Evolutionary conservation across 2,329 filamentous ascomycete genomes (phyloP).

Genomic region (Neofusicoccum parvum): DNA sequence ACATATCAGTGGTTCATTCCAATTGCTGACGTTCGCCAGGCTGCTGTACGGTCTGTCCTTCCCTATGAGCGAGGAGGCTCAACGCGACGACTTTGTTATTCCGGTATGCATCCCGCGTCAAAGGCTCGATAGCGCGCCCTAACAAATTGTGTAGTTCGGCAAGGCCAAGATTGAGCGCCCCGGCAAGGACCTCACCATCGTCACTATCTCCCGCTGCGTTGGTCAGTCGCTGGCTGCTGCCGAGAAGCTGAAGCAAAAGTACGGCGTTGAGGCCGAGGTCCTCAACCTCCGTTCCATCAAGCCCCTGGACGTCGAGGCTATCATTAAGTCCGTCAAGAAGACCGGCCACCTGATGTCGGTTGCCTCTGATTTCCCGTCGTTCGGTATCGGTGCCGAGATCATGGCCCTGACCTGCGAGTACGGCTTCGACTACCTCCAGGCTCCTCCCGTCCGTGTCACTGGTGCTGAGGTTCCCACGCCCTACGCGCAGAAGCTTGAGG

Average conservation of each 20-base stretch:
- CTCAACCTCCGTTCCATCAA: conserved; percentile 98
- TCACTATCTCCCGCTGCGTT: conserved; percentile 91
- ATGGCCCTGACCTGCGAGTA: conserved; percentile 96
- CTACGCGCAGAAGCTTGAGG: conserved; percentile 89
- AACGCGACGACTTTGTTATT: conserved; percentile 94
- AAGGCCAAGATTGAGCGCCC: conserved; percentile 98
- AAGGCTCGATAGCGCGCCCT: background rate
- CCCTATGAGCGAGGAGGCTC: conserved; percentile 95
- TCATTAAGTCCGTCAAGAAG: conserved; percentile 98
- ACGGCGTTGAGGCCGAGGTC: conserved; percentile 93
- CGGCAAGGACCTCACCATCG: conserved; percentile 95
- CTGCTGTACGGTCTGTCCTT: conserved; percentile 89
- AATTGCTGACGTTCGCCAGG: conserved; percentile 40
- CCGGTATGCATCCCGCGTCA: conserved; percentile 53
- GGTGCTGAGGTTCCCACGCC: conserved; percentile 97
- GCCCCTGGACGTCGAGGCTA: conserved; percentile 91
- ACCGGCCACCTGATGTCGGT: conserved; percentile 88
- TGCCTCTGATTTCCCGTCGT: conserved; percentile 95
- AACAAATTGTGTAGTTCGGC: conserved; percentile 62
- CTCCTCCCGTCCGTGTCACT: conserved; percentile 89
- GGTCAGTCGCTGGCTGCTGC: conserved; percentile 88
- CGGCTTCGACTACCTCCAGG: conserved; percentile 95
- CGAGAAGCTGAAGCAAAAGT: conserved; percentile 91
- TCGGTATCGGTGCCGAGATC: conserved; percentile 89
- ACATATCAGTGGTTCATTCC: background rate